Evolutionary conservation across 306 rosid species (phyloP).

Genomic region (Sicyos edulis): DNA sequence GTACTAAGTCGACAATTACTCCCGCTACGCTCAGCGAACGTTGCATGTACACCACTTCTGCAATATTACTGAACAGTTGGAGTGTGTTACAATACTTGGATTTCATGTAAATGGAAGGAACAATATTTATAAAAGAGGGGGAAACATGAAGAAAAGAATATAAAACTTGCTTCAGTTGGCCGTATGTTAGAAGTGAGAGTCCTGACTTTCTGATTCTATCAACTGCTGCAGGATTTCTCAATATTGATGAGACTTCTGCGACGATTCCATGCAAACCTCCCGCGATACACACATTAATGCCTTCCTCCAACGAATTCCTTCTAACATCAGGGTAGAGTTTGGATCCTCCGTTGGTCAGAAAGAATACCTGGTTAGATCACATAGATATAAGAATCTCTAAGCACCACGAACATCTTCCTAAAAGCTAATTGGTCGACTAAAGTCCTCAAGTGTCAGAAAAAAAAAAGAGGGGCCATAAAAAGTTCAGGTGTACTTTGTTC

Average conservation of each 20-base stretch:
- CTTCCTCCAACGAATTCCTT: conserved; percentile 48
- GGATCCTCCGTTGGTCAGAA: conserved; percentile 43
- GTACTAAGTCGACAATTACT: conserved; percentile 39
- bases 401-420: not conserved
- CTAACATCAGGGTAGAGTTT: conserved; percentile 27
- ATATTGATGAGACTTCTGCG: conserved; percentile 34
- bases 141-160: not conserved
- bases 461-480: no score
- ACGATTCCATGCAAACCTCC: conserved; percentile 54
- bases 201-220: conserved; percentile 32
- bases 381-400: not conserved
- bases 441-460: no score
- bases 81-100: not conserved
- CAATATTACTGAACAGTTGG: conserved; percentile 29
- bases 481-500: no score
- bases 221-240: conserved; percentile 33
- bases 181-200: conserved; percentile 38
- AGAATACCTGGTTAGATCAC: conserved; percentile 35
- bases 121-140: not conserved
- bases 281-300: conserved; percentile 34
- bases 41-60: conserved; percentile 35
- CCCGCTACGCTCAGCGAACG: conserved; percentile 39
- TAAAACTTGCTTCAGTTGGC: conserved; percentile 35
- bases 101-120: not conserved
- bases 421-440: not conserved